Conservation (phyloP, 345 rosid species). For the Barbarea vulgaris region DNA sequence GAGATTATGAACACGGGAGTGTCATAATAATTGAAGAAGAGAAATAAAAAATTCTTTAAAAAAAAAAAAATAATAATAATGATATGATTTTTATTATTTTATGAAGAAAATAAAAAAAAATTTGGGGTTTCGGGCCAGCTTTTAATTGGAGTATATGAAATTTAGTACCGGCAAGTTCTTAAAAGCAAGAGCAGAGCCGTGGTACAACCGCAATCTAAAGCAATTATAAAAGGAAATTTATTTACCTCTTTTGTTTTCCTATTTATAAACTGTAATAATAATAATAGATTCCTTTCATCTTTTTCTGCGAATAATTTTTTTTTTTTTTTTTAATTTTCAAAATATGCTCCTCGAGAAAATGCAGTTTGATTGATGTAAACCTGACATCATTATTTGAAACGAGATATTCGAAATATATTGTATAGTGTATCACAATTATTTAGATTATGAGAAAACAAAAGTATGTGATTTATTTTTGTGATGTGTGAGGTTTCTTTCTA, state of each 20-base stretch:
- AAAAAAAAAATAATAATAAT: neutral
- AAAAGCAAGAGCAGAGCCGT: slow-evolving; percentile 52
- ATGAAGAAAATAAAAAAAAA: neutral
- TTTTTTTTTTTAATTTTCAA: neutral
- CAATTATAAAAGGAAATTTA: slow-evolving; percentile 40
- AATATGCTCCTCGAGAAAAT: slow-evolving; percentile 32
- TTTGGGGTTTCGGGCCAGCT: slow-evolving; percentile 20
- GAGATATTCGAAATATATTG: slow-evolving; percentile 17
- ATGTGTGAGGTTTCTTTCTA: slow-evolving; percentile 25
- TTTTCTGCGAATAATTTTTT: slow-evolving; percentile 14
- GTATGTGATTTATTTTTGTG: neutral
- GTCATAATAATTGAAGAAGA: slow-evolving; percentile 48
- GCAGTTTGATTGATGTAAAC: slow-evolving; percentile 34
- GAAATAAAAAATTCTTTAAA: neutral
- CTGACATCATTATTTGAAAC: slow-evolving; percentile 28
- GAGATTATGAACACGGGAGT: slow-evolving; percentile 47
- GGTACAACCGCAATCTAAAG: slow-evolving; percentile 58
- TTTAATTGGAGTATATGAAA: slow-evolving; percentile 36
- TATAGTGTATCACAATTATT: neutral
- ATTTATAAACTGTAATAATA: slow-evolving; percentile 28
- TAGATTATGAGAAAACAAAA: neutral
- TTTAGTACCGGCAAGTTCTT: slow-evolving; percentile 38
- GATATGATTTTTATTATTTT: slow-evolving; percentile 1
- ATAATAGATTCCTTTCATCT: slow-evolving; percentile 34
- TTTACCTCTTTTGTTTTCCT: slow-evolving; percentile 37